These are phyloP conservation scores for Serendipita sp. DNA, from an alignment of 768 basidiomycete genomes.

Conservation along the genomic window DNA sequence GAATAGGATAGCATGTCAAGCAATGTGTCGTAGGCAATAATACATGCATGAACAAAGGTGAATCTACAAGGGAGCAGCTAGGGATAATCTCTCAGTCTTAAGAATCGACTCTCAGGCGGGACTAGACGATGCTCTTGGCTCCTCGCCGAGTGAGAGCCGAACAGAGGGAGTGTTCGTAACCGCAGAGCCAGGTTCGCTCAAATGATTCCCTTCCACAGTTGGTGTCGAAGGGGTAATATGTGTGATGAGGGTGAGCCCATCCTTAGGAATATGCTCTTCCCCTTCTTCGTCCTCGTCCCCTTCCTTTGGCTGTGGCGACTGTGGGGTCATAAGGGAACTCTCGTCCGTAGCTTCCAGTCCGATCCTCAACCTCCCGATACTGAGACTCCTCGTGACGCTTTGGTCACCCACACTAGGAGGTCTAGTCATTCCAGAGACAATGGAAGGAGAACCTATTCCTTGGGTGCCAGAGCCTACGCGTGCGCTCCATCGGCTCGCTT, in stretches of 20 bases:
- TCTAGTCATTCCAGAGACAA: conserved; percentile 1
- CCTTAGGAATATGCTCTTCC: no score
- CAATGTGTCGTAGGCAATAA: background rate
- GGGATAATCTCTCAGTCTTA: background rate
- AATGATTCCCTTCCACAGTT: background rate
- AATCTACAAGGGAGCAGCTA: background rate
- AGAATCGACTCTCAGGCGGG: background rate
- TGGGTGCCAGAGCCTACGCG: conserved; percentile 24
- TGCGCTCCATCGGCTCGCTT: conserved; percentile 78
- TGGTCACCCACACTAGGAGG: background rate
- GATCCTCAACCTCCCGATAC: background rate
- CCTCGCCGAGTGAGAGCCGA: background rate
- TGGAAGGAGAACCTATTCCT: background rate
- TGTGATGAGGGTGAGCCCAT: background rate
- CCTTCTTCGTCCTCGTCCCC: background rate
- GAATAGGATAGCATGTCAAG: no score
- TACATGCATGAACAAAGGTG: background rate
- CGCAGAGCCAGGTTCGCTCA: background rate
- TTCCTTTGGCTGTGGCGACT: background rate
- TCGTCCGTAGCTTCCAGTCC: background rate
- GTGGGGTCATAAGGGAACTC: background rate
- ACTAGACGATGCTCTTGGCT: background rate
- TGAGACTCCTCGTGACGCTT: background rate
- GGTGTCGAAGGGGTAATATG: background rate
- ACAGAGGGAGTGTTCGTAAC: background rate